These are phyloP conservation scores for Phlebiopsis flavidoalba DNA, from an alignment of 768 basidiomycete species.

Conservation along the genomic window DNA sequence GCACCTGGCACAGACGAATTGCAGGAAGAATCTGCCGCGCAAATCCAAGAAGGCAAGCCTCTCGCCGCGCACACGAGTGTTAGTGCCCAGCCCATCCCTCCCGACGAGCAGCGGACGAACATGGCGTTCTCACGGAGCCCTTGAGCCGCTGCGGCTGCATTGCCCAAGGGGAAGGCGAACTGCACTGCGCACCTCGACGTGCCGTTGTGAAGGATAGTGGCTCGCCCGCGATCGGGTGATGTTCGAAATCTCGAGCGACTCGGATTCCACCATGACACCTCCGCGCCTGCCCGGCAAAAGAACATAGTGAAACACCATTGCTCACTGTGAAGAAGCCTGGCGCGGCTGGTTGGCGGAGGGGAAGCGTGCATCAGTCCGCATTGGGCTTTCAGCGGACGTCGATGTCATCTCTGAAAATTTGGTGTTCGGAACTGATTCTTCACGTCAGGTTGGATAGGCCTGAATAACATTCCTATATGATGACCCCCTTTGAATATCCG, in stretches of 20 bases:
- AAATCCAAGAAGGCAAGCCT: constrained; percentile 21
- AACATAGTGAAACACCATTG: not conserved
- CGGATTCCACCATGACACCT: constrained; percentile 25
- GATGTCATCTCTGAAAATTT: constrained; percentile 42
- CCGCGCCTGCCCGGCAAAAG: not conserved
- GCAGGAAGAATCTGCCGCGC: constrained; percentile 30
- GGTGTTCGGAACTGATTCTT: constrained; percentile 24
- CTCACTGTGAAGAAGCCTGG: not conserved
- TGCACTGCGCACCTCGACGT: constrained; percentile 17
- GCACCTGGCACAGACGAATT: constrained; percentile 6
- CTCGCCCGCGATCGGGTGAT: constrained; percentile 10
- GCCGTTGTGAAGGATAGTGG: not conserved
- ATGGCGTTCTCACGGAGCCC: not conserved
- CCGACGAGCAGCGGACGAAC: constrained; percentile 1
- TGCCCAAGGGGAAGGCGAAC: not conserved
- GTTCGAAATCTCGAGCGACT: constrained; percentile 37
- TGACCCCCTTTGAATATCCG: not conserved
- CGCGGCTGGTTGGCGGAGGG: not conserved
- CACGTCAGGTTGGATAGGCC: not conserved
- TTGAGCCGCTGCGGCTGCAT: not conserved
- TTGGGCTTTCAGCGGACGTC: not conserved
- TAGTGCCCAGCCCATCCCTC: not conserved
- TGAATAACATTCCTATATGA: not conserved
- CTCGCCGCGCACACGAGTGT: constrained; percentile 17
- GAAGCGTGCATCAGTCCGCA: not conserved